Evolutionary conservation across 768 basidiomycete genomes (phyloP), one percentile per base, ranked within the genome.

Genomic region (Calocybe cyanea): DNA sequence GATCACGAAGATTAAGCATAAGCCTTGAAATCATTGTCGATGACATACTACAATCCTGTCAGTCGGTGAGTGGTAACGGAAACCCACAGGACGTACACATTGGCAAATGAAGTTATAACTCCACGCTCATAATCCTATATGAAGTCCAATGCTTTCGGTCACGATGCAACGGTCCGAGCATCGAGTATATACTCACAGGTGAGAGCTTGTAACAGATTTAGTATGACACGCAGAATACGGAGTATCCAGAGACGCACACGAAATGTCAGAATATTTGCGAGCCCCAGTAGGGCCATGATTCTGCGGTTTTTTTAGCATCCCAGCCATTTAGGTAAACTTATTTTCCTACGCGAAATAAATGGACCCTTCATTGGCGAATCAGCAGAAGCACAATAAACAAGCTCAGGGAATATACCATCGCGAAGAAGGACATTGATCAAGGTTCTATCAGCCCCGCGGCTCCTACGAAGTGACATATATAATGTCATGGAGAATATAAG

Each of bases 401-500:
- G 20, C 30, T 15, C 6, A 17, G 10, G 4, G 32, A 30, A 55
- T 63, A 19, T 43, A 72, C 73, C 73, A 52, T 76, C 73, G 13
- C 72, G 65, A 15, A 73, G 48, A n/a, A 76, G 51, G n/a, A 69
- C 45, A 25, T 52, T 41, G 24, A 70, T 38, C 24, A 75, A 52
- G 2, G 51, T 55, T 2, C 53, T 45, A 13, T 55, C 43, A 11
- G 54, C 50, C 14, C 52, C 46, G 6, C 57, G 53, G 21, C 47
- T 55, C 21, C 55, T 50, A n/a, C 43, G 46, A 21, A 69, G 44
- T 2, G 69, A 65, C 42, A 69, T 68, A 41, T 60, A 65, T 6
- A 72, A 31, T 1, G 73, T 75, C 57, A 76, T 62, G 23, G 44
- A 40, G 46, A 74, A 72, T 0, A 75, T 67, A 13, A 68, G 41